Base-by-base conservation (phyloP, 164 flowering plant genomes). In the Macadamia tetraphylla region DNA sequence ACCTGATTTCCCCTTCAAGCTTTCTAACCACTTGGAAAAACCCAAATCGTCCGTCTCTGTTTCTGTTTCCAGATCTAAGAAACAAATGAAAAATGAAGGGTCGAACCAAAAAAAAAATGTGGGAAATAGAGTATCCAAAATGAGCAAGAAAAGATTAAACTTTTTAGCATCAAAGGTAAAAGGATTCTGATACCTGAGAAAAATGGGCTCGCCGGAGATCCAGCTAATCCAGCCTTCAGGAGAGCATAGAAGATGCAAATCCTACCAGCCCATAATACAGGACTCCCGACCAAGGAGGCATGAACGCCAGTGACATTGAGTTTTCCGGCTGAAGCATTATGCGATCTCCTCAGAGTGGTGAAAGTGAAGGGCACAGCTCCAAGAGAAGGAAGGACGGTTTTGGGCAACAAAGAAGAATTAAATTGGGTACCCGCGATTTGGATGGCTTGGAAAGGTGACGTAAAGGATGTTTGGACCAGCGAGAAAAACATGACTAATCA, bases 201-300 rank as follows among this genome's bases (percentile, higher is more conserved):
- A 32, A 90, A 68, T 11, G 98, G 97, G 68, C 83, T 94, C 3
- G 81, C 17, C 23, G 68, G 81, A 68, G 98, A 88, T 77, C 98
- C 98, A 84, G 92, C 98, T 11, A 86, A 68, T 42, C 98, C 98
- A 76, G 88, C 78, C 73, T 88, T 91, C 80, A 94, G 74, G 42
- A 94, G 88, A 53, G 88, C 96, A 78, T 90, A 94, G 79, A 77
- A 90, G 67, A 88, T 67, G 75, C 91, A 94, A 71, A 92, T 58
- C 68, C 94, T 77, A 17, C 96, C 94, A 63, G 83, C 93, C 97
- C 98, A 94, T 66, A 94, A 56, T 46, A 91, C 81, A 1, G 98
- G 97, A 48, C 82, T 56, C 63, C 91, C 95, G 32, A 90, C 68
- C 86, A 91, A 67, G 40, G 91, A 87, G 55, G 93, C 92, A 64